Base-by-base conservation (phyloP, 2,329 filamentous ascomycete genomes). In the Aspergillus sergii region DNA sequence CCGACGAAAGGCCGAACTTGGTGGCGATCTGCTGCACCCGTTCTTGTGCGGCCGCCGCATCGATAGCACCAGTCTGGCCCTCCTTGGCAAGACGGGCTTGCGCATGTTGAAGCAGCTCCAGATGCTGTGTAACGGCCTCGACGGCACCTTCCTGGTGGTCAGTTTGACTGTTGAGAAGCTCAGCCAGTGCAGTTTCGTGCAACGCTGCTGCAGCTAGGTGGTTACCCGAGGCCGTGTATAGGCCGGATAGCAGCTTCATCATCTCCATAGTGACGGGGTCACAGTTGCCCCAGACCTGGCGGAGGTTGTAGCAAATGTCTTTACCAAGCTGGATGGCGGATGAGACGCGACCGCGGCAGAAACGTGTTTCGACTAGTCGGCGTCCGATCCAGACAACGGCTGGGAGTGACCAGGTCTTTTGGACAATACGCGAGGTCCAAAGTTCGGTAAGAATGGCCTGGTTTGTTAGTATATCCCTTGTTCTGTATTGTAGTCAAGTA, bases 271-370 rank as follows among this genome's bases (percentile, higher is more conserved):
- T 84, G 32, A 81, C 75, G 0, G 77, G 76, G 51, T 84, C 79
- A 10, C 79, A 78, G 34, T 79, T 78, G 4, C 84, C 84, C 72
- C 83, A 83, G 7, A 83, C 83, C 26, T 84, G 82, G 12, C 82
- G 81, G 65, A 85, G 77, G 69, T 86, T 86, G 77, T 86, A 86
- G 45, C 81, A 82, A 61, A 86, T 85, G 69, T 84, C 82, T 68
- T 84, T 84, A 71, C 80, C 82, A 2, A 86, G 80, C 57, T 78
- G 76, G 48, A 81, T 77, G 12, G 81, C 78, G 3, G 76, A 75
- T 64, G 80, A 74, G 51, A 80, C 78, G 53, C 81, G 75, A 46
- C 80, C 80, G 36, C 81, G 79, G 48, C 82, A 80, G 75, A 84
- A 85, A 56, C 83, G 82, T 1, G 82, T 82, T 69, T 82, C 81